These are phyloP conservation scores for Metschnikowia baotianmanensis DNA, from an alignment of 805 yeast genomes.

Conservation along the genomic window DNA sequence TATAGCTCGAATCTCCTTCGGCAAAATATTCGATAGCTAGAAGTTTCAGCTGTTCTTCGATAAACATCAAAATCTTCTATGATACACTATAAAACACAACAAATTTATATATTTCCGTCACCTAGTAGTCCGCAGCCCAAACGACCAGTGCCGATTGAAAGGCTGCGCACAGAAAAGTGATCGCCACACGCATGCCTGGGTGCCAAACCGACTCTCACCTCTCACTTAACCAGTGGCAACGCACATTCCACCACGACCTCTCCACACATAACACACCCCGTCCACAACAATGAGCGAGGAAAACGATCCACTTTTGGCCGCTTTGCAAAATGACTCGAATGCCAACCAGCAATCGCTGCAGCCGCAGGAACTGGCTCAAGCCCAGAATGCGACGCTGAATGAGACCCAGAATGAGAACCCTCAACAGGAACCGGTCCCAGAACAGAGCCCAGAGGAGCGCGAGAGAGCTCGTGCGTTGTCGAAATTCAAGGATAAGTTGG, in stretches of 20 bases:
- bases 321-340: slow-evolving; percentile 42
- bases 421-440: slow-evolving; percentile 1
- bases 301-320: slow-evolving; percentile 74
- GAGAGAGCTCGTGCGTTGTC: slow-evolving; percentile 77
- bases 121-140: too few species aligned
- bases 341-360: not conserved
- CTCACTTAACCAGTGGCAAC: slow-evolving; percentile 10
- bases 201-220: not conserved
- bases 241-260: not conserved
- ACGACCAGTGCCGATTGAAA: too few species aligned
- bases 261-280: not conserved
- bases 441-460: slow-evolving; percentile 44
- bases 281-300: slow-evolving; percentile 48
- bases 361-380: slow-evolving; percentile 19
- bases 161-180: too few species aligned
- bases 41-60: too few species aligned
- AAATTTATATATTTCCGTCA: too few species aligned
- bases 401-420: too few species aligned
- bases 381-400: slow-evolving; percentile 6
- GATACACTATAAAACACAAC: too few species aligned
- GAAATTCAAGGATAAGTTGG: slow-evolving; percentile 77
- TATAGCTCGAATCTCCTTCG: too few species aligned
- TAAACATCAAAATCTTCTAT: too few species aligned
- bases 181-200: slow-evolving; percentile 7
- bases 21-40: too few species aligned